Base-by-base conservation (phyloP, 495 filamentous ascomycete species). In the Pseudomonodictys pantanalensis region DNA sequence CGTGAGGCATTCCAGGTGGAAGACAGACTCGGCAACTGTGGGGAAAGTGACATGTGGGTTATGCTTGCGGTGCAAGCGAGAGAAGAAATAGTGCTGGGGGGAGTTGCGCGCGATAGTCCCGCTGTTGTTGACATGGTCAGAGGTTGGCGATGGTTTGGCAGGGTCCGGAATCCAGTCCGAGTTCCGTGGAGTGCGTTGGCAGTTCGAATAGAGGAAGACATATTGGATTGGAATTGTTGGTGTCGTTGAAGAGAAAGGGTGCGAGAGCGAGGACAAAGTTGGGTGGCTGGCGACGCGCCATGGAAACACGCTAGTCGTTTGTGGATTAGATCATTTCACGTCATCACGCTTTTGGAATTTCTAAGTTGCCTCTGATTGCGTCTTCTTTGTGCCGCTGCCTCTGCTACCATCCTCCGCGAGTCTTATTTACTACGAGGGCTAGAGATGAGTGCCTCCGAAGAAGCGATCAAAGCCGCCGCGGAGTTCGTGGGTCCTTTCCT, bases 21-120 rank as follows among this genome's bases (percentile, higher is more conserved):
- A 83, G 82, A 84, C 72, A 68, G 71, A 75, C 70, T 80, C 83
- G 84, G 83, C 79, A 75, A 75, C 85, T 87, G 77, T 86, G 64
- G 76, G 73, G 83, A 79, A 78, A 84, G 85, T 80, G 84, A 60
- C 67, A 73, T 84, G 85, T 81, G 76, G 73, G 7, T 72, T 74
- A 65, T n/a, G 63, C 64, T 68, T 18, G 46, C 56, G 49, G 65
- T 69, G 51, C 52, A 59, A 60, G 67, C 71, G 74, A 76, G 71
- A 74, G 74, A 79, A 68, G 58, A 57, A 23, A 24, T 44, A 56
- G 39, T 47, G 45, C 30, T 39, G 43, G 46, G 65, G 52, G 39
- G 41, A 48, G 25, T 22, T 58, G 43, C 47, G 35, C 50, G 52
- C 42, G 46, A 33, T 26, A 11, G 59, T 55, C 65, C 62, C 62